These are phyloP conservation scores for Trypanosoma boissoni DNA, from an alignment of 208 protist species.

Conservation along the genomic window DNA sequence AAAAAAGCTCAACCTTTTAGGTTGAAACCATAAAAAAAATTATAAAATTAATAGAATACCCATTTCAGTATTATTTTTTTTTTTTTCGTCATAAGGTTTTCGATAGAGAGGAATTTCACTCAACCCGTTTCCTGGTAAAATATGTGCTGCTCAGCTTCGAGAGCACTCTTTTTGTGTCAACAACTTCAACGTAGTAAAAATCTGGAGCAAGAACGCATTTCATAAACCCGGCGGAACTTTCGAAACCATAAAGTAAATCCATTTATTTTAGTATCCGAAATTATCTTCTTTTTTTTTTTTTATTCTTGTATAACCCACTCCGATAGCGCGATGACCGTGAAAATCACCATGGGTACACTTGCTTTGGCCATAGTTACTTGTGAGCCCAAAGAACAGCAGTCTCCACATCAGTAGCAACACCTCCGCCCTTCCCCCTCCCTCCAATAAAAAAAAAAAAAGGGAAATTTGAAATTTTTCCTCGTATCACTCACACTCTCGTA, in stretches of 20 bases:
- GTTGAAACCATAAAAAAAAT: neutral
- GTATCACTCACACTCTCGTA: constrained; percentile 76
- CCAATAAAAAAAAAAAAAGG: too few species aligned
- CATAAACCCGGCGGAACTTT: constrained; percentile 75
- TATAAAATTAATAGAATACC: constrained; percentile 1
- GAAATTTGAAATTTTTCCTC: constrained; percentile 79
- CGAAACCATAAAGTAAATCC: constrained; percentile 68
- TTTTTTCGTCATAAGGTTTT: too few species aligned
- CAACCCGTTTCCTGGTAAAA: constrained; percentile 56
- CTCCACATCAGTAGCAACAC: constrained; percentile 64
- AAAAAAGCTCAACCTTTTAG: neutral
- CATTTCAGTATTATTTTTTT: neutral
- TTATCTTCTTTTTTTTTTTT: too few species aligned
- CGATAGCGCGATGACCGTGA: constrained; percentile 84
- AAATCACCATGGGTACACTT: constrained; percentile 69
- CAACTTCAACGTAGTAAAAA: constrained; percentile 82
- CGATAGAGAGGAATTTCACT: neutral
- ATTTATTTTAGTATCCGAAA: constrained; percentile 44
- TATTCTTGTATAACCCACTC: constrained; percentile 68
- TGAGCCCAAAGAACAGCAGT: constrained; percentile 79
- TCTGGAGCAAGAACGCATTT: constrained; percentile 84
- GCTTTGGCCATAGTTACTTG: constrained; percentile 81
- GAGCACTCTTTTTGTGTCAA: constrained; percentile 79
- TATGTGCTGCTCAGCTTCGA: constrained; percentile 52
- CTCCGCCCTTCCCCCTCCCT: too few species aligned